These are phyloP conservation scores for Chrysoporthe deuterocubensis DNA, from an alignment of 2,329 filamentous ascomycete genomes.

Conservation along the genomic window DNA sequence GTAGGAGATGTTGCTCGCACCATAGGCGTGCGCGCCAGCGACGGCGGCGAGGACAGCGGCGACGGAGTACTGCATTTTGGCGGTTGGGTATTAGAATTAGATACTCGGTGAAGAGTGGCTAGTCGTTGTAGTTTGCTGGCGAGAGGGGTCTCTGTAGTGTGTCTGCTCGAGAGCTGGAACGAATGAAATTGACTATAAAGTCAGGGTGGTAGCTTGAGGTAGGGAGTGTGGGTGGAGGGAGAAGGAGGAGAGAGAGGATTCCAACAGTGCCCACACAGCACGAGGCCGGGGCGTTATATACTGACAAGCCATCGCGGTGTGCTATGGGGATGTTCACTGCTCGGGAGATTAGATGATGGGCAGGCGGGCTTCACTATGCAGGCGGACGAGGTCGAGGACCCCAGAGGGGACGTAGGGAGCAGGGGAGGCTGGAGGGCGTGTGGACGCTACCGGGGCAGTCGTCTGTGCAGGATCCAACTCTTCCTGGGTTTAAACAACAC, in stretches of 20 bases:
- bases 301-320: conserved; percentile 31
- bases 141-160: conserved; percentile 38
- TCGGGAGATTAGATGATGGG: conserved; percentile 23
- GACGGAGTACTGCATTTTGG: conserved; percentile 69
- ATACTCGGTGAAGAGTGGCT: conserved; percentile 36
- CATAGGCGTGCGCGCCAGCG: conserved; percentile 47
- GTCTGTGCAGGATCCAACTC: conserved; percentile 28
- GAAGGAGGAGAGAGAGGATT: conserved; percentile 42
- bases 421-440: conserved; percentile 29
- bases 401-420: conserved; percentile 23
- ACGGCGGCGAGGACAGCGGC: conserved; percentile 57
- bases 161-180: conserved; percentile 41
- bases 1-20: conserved; percentile 53
- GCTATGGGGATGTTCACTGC: conserved; percentile 11
- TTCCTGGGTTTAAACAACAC: conserved; percentile 28
- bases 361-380: conserved; percentile 13
- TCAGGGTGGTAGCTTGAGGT: conserved; percentile 47
- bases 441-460: conserved; percentile 14
- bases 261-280: conserved; percentile 44
- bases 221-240: conserved; percentile 57
- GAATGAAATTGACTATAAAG: conserved; percentile 64
- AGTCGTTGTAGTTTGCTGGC: conserved; percentile 35
- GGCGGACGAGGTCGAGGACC: conserved; percentile 16
- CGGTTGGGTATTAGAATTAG: conserved; percentile 48
- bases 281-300: conserved; percentile 51